Conservation (phyloP, 371 early-diverging fungal genomes). For the Mortierella sp. region DNA sequence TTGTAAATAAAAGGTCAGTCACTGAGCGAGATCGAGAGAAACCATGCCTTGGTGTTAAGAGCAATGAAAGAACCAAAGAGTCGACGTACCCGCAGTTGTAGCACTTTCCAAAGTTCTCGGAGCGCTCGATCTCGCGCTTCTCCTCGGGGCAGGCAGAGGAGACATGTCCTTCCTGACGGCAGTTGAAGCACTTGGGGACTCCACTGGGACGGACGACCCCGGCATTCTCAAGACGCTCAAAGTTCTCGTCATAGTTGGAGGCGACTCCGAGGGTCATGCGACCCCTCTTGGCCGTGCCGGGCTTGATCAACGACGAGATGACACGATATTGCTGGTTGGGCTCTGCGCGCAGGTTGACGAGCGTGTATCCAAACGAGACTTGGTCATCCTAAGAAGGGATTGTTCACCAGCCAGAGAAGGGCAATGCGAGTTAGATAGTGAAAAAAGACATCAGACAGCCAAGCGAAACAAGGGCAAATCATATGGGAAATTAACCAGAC, state of each 20-base stretch:
- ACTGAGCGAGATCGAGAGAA: neutral
- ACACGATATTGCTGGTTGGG: constrained; percentile 40
- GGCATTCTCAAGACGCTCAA: constrained; percentile 22
- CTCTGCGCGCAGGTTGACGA: constrained; percentile 41
- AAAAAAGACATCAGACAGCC: no score
- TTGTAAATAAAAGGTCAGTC: neutral
- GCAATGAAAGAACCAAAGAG: neutral
- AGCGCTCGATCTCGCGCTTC: constrained; percentile 26
- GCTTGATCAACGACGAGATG: constrained; percentile 43
- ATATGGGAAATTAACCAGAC: neutral
- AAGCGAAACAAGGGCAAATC: no score
- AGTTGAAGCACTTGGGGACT: constrained; percentile 74
- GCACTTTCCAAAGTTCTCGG: constrained; percentile 56
- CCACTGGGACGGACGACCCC: constrained; percentile 55
- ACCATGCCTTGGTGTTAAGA: neutral
- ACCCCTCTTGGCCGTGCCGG: constrained; percentile 39
- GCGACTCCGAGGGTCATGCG: constrained; percentile 39
- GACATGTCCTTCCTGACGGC: constrained; percentile 73
- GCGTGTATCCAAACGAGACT: constrained; percentile 48
- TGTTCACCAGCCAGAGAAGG: neutral
- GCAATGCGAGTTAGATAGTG: neutral
- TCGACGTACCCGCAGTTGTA: constrained; percentile 56
- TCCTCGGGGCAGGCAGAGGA: constrained; percentile 62
- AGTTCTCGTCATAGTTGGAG: constrained; percentile 42
- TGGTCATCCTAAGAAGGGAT: constrained; percentile 22